Conservation (phyloP, 78 protist genomes). For the Monosiga brevicollis region DNA sequence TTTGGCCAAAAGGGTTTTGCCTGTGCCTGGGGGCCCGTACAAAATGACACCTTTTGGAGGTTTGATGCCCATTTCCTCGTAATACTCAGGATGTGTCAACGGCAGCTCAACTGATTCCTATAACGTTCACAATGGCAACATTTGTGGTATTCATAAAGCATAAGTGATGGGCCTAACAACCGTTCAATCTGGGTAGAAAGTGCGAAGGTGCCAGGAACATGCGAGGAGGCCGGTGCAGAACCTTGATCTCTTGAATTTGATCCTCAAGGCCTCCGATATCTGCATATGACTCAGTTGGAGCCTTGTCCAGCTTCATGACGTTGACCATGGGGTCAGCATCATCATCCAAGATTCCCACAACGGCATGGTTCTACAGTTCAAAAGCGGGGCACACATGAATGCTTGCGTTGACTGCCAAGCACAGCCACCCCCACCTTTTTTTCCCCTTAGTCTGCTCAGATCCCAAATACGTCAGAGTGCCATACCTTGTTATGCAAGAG, state of each 20-base stretch:
- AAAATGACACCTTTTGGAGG: constrained; percentile 84
- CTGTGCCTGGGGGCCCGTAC: constrained; percentile 94
- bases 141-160: no score
- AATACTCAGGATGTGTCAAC: constrained; percentile 85
- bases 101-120: constrained; percentile 96
- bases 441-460: constrained; percentile 79
- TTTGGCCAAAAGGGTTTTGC: constrained; percentile 97
- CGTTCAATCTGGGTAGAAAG: constrained; percentile 54
- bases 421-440: constrained; percentile 50
- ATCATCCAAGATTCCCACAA: not conserved
- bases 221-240: not conserved
- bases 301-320: constrained; percentile 98
- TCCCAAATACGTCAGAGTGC: constrained; percentile 92
- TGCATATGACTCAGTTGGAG: constrained; percentile 89
- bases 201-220: not conserved
- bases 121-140: no score
- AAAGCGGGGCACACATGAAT: not conserved
- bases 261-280: constrained; percentile 98
- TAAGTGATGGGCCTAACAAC: no score
- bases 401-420: no score
- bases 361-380: not conserved
- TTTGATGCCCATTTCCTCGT: constrained; percentile 79
- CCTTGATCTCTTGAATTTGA: constrained; percentile 68
- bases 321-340: no score
- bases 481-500: constrained; percentile 57